Percentiles rank a stretch among this genome's conserved stretches.
Evolutionary conservation across 371 early-diverging fungal genomes (phyloP).

Genomic region (Syncephalastrum monosporum): DNA sequence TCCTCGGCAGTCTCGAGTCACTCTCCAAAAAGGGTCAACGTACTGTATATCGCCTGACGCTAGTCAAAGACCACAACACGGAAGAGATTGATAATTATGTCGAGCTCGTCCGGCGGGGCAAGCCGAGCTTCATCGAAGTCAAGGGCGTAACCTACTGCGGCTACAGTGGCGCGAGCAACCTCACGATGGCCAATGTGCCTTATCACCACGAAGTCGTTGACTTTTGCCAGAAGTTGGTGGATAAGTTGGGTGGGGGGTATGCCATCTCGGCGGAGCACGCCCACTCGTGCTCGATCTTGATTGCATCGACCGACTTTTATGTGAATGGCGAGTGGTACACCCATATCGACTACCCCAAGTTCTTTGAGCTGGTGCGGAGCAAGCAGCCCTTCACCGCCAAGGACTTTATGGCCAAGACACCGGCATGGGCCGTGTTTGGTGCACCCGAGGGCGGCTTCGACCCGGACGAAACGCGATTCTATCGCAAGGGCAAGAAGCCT

Average conservation of each 20-base stretch:
- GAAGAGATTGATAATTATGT: conserved; percentile 73
- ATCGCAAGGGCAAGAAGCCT: conserved; percentile 56
- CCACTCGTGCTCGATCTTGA: conserved; percentile 74
- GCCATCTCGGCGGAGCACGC: conserved; percentile 78
- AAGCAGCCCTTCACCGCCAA: conserved; percentile 65
- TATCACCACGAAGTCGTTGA: conserved; percentile 78
- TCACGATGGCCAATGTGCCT: conserved; percentile 76
- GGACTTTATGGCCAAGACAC: conserved; percentile 76
- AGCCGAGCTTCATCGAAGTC: conserved; percentile 81
- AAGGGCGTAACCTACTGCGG: conserved; percentile 77
- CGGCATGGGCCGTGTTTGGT: conserved; percentile 80
- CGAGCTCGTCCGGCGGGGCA: conserved; percentile 68
- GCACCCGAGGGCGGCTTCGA: conserved; percentile 74
- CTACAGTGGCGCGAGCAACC: conserved; percentile 63
- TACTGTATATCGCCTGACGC: conserved; percentile 77
- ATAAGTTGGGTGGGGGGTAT: conserved; percentile 60
- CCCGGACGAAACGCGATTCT: conserved; percentile 71
- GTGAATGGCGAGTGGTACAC: conserved; percentile 76
- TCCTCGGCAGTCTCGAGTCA: conserved; percentile 66
- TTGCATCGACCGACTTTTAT: conserved; percentile 70
- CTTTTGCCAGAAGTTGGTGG: conserved; percentile 62
- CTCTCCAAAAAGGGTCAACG: conserved; percentile 64
- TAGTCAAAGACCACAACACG: conserved; percentile 80
- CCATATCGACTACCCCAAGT: conserved; percentile 78
- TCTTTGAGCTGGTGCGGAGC: conserved; percentile 65